Conservation (phyloP, 140 eudicot species). For the Eryngium alpinum region DNA sequence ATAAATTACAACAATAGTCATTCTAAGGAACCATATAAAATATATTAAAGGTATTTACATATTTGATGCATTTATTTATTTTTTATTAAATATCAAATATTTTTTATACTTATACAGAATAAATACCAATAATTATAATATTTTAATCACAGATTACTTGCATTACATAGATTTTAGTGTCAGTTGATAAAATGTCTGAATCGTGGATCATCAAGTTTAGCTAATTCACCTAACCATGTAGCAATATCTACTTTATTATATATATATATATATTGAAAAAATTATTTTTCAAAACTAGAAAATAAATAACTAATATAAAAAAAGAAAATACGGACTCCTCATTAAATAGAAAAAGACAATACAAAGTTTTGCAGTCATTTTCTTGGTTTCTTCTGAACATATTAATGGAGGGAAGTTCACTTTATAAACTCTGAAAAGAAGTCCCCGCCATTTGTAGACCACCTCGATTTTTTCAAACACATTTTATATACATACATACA, state of each 20-base stretch:
- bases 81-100: too few species aligned
- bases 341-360: constrained; percentile 13
- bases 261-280: not conserved
- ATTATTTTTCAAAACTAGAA: not conserved
- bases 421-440: constrained; percentile 11
- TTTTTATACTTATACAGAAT: too few species aligned
- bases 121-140: too few species aligned
- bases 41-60: too few species aligned
- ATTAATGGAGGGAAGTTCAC: constrained; percentile 37
- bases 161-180: not conserved
- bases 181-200: not conserved
- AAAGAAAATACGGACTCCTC: not conserved
- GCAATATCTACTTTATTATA: not conserved
- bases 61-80: too few species aligned
- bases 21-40: too few species aligned
- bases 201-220: not conserved
- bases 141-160: not conserved
- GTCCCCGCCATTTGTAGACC: constrained; percentile 26
- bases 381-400: constrained; percentile 15
- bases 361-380: not conserved
- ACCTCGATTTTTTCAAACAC: constrained; percentile 2
- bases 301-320: not conserved
- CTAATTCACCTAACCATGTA: not conserved
- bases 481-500: too few species aligned
- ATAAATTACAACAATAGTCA: too few species aligned